Percentiles rank a stretch among this genome's conserved stretches.
Evolutionary conservation across 805 yeast species (phyloP).

Genomic region (Candida nanaspora): DNA sequence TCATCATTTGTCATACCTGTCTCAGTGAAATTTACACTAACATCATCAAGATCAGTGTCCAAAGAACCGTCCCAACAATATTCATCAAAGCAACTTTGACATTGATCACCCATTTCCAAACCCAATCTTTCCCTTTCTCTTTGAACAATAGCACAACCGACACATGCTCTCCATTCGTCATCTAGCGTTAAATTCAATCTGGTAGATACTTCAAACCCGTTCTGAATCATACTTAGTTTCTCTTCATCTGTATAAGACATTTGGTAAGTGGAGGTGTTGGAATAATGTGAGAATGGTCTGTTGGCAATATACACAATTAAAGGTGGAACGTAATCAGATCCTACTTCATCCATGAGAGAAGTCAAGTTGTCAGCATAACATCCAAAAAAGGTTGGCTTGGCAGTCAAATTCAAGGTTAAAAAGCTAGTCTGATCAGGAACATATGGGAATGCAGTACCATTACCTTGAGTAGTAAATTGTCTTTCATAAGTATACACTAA

Average conservation of each 20-base stretch:
- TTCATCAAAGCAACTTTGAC: constrained; percentile 58
- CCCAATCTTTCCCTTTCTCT: constrained; percentile 68
- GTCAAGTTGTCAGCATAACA: constrained; percentile 65
- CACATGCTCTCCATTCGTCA: constrained; percentile 61
- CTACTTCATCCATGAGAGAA: constrained; percentile 32
- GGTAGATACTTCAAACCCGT: constrained; percentile 69
- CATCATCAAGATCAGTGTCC: constrained; percentile 6
- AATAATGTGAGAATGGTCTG: constrained; percentile 51
- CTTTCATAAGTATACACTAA: constrained; percentile 49
- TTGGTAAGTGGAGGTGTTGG: constrained; percentile 71
- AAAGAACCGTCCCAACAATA: constrained; percentile 53
- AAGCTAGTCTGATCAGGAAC: constrained; percentile 69
- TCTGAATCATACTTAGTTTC: constrained; percentile 51
- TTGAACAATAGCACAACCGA: constrained; percentile 77
- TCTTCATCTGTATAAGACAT: constrained; percentile 54
- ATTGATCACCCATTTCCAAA: constrained; percentile 55
- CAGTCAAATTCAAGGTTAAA: constrained; percentile 49
- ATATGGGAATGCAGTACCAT: constrained; percentile 65
- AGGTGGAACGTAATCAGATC: constrained; percentile 48
- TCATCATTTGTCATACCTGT: constrained; percentile 23
- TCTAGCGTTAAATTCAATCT: constrained; percentile 64
- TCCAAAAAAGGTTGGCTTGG: constrained; percentile 76
- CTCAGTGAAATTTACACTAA: constrained; percentile 31
- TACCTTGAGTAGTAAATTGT: constrained; percentile 46
- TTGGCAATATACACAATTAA: constrained; percentile 75